A percentile compares a stretch with the other conserved stretches of the same genome.
phyloP scores from a whole-genome alignment of 805 yeast genomes.

The Maudiozyma bulderi region DNA sequence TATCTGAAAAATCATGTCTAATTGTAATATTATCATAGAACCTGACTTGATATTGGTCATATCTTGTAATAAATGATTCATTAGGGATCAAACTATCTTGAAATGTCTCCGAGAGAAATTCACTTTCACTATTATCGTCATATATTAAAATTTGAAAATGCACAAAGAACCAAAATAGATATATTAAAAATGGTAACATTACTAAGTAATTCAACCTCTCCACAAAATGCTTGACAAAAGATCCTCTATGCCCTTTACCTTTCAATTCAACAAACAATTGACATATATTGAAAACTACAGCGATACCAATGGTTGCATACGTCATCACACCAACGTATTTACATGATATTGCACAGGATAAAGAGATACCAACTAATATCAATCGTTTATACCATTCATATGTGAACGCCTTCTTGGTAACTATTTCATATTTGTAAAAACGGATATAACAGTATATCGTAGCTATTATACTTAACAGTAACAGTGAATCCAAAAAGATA shows the following conservation, averaged over 20 bases:
- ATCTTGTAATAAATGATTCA: slow-evolving; percentile 40
- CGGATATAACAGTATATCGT: slow-evolving; percentile 70
- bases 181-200: slow-evolving; percentile 72
- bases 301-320: slow-evolving; percentile 75
- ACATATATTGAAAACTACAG: slow-evolving; percentile 84
- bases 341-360: slow-evolving; percentile 88
- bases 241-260: slow-evolving; percentile 45
- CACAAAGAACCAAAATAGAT: slow-evolving; percentile 81
- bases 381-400: slow-evolving; percentile 83
- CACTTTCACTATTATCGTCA: slow-evolving; percentile 86
- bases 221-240: slow-evolving; percentile 56
- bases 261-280: slow-evolving; percentile 58
- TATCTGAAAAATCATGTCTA: slow-evolving; percentile 69
- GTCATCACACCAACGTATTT: slow-evolving; percentile 95
- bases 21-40: slow-evolving; percentile 70
- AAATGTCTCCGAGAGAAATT: slow-evolving; percentile 85
- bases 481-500: slow-evolving; percentile 83
- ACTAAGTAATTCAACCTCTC: slow-evolving; percentile 67
- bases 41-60: slow-evolving; percentile 58
- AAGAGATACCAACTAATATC: slow-evolving; percentile 64
- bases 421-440: slow-evolving; percentile 58
- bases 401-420: slow-evolving; percentile 38
- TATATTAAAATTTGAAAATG: slow-evolving; percentile 74
- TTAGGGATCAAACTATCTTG: slow-evolving; percentile 87
- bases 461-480: slow-evolving; percentile 71